Percentiles rank a stretch among this genome's conserved stretches.
Evolutionary conservation across 345 rosid species (phyloP).

Genomic region (Pugionium dolabratum): DNA sequence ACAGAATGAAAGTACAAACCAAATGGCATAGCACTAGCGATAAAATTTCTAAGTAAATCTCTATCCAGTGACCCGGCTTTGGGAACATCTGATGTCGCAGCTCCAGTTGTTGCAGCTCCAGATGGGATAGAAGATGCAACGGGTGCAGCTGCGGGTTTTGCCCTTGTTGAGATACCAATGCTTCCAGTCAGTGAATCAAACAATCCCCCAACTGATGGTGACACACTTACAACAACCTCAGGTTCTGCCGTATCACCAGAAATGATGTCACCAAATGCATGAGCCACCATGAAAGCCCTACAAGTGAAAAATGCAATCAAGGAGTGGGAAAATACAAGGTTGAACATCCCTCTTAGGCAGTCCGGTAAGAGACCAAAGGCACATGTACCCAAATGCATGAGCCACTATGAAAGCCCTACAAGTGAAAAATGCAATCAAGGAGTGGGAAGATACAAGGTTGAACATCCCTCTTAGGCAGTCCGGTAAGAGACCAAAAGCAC

Average conservation of each 20-base stretch:
- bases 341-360: neutral
- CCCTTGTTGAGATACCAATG: slow-evolving; percentile 87
- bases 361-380: neutral
- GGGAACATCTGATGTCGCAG: slow-evolving; percentile 64
- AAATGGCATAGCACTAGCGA: slow-evolving; percentile 82
- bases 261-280: slow-evolving; percentile 76
- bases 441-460: slow-evolving; percentile 3
- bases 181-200: slow-evolving; percentile 96
- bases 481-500: neutral
- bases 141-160: slow-evolving; percentile 78
- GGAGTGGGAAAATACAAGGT: neutral
- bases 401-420: slow-evolving; percentile 88
- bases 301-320: slow-evolving; percentile 4
- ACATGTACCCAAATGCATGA: slow-evolving; percentile 48
- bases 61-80: slow-evolving; percentile 73
- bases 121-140: slow-evolving; percentile 65
- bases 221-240: slow-evolving; percentile 69
- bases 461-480: neutral
- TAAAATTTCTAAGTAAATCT: slow-evolving; percentile 73
- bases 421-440: neutral
- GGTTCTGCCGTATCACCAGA: slow-evolving; percentile 80
- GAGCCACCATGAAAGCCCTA: slow-evolving; percentile 92
- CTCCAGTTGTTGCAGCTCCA: slow-evolving; percentile 52
- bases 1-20: slow-evolving; percentile 58
- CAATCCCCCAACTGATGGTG: slow-evolving; percentile 89